Conservation (phyloP, 805 yeast species). For the Wickerhamiella occidentalis region DNA sequence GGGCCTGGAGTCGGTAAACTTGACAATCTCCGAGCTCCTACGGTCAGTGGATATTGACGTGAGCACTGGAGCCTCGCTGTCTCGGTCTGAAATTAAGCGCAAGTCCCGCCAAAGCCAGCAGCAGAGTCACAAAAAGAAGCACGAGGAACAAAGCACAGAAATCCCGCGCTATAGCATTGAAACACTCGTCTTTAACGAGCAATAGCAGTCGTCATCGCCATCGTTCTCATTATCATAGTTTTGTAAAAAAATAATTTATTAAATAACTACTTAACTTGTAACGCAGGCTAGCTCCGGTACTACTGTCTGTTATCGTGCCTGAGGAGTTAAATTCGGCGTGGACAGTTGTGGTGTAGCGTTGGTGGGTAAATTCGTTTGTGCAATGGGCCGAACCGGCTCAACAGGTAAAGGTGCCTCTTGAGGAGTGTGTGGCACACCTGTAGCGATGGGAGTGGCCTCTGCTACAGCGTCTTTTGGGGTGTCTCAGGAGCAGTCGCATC, state of each 20-base stretch:
- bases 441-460: background rate
- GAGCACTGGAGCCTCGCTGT: conserved; percentile 9
- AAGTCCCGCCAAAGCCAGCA: conserved; percentile 17
- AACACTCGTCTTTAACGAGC: conserved; percentile 18
- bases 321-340: conserved; percentile 1
- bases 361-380: background rate
- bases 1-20: conserved; percentile 17
- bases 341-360: background rate
- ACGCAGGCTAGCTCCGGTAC: too few species aligned
- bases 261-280: background rate
- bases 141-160: background rate
- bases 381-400: background rate
- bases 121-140: conserved; percentile 4
- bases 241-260: background rate
- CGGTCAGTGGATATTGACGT: conserved; percentile 20
- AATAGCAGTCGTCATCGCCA: background rate
- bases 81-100: conserved; percentile 21
- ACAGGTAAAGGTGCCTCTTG: background rate
- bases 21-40: conserved; percentile 23
- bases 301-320: too few species aligned
- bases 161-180: conserved; percentile 28
- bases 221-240: background rate
- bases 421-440: background rate
- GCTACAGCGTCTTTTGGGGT: too few species aligned
- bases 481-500: background rate